Evolutionary conservation across 176 grass and related monocot genomes (phyloP), one percentile per base, ranked within the genome.

Genomic region (Raddia distichophylla): DNA sequence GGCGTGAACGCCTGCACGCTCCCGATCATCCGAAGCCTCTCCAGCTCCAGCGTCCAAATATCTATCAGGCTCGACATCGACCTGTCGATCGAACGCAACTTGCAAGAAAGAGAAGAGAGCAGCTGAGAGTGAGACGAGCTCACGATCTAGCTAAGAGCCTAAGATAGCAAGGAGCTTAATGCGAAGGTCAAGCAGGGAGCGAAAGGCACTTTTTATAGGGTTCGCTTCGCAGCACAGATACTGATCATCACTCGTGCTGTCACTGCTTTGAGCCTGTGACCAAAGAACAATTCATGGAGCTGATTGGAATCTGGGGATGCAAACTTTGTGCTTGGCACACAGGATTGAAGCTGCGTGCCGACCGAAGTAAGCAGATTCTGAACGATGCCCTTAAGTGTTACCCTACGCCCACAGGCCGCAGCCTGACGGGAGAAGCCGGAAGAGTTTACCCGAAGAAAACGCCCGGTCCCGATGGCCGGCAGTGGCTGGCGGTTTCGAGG

Each of bases 31-130:
- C 84, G 85, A 18, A 62, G 64, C 91, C 84, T 88, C 58, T 91
- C 75, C 71, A 82, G 79, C 51, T 97, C 91, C 73, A 45, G 5
- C 48, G 74, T 91, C 87, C 91, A 97, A 18, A 91, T 91, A 54
- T 90, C 94, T 42, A 97, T 91, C 83, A 97, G 62, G 50, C 89
- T 74, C 42, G 89, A 94, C 94, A 97, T 90, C 19, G 19, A 52
- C 35, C 22, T 12, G 16, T 64, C 33, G 51, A 53, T 40, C 13
- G 33, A 61, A 9, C 42, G 15, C 5, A 7, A 10, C 7, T 58
- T 18, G 53, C 12, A 32, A 52, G 27, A 11, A 46, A 6, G 19
- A 52, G 27, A 15, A 46, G 8, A 54, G 20, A 45, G 51, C 17
- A 67, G 49, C 0, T 20, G 2, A 57, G 14, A 27, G 27, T 27